These are phyloP conservation scores for Boletellus ananas DNA, from an alignment of 768 basidiomycete genomes.

Conservation along the genomic window DNA sequence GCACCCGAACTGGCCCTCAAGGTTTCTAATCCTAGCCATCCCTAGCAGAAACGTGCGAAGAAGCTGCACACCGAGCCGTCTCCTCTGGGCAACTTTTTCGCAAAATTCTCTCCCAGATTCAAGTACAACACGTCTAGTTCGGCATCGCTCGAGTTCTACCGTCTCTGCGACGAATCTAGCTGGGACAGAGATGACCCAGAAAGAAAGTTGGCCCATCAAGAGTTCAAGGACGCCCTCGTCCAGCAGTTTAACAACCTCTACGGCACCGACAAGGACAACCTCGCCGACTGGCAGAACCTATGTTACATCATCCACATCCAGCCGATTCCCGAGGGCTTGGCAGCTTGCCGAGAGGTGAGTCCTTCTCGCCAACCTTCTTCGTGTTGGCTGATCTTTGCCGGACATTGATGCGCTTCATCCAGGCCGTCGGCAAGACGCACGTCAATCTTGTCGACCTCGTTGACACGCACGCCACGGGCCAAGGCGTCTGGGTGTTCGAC, in stretches of 20 bases:
- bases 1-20: too few species aligned
- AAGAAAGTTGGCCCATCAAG: neutral
- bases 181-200: neutral
- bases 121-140: constrained; percentile 7
- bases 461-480: constrained; percentile 4
- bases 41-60: too few species aligned
- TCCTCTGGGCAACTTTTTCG: constrained; percentile 5
- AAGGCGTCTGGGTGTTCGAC: neutral
- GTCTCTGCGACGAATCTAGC: constrained; percentile 8
- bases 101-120: neutral
- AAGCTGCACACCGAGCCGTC: too few species aligned
- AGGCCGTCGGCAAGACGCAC: neutral
- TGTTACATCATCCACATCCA: constrained; percentile 5
- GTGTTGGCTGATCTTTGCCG: neutral
- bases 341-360: constrained; percentile 12
- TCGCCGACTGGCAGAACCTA: constrained; percentile 9
- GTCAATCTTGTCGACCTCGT: constrained; percentile 23
- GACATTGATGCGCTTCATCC: too few species aligned
- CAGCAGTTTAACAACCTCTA: constrained; percentile 15
- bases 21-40: too few species aligned
- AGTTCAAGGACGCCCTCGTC: constrained; percentile 13
- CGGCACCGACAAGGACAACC: constrained; percentile 2
- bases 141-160: constrained; percentile 15
- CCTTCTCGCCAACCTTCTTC: too few species aligned
- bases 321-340: constrained; percentile 5